These are phyloP conservation scores for Komagataella populi DNA, from an alignment of 805 yeast species.

Conservation along the genomic window DNA sequence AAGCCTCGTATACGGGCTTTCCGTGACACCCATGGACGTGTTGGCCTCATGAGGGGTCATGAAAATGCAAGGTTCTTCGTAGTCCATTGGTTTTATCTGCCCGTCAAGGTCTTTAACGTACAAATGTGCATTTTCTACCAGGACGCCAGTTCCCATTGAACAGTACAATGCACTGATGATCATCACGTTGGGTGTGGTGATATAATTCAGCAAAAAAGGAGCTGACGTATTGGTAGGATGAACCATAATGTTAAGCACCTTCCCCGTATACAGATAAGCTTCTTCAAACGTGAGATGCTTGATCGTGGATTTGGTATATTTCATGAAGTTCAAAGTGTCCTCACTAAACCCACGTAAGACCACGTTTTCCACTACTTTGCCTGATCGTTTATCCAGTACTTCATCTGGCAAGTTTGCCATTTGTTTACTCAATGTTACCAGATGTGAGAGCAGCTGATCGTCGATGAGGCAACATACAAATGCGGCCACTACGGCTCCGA, in stretches of 20 bases:
- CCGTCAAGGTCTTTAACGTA: conserved; percentile 43
- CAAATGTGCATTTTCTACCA: conserved; percentile 48
- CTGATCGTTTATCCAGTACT: conserved; percentile 27
- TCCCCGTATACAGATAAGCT: conserved; percentile 68
- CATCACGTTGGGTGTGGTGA: conserved; percentile 86
- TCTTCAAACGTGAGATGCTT: conserved; percentile 90
- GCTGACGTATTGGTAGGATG: conserved; percentile 64
- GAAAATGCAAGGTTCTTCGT: conserved; percentile 23
- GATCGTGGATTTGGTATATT: conserved; percentile 60
- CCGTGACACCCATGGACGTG: conserved; percentile 6
- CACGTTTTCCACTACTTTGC: conserved; percentile 63
- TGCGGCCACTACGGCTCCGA: conserved; percentile 89
- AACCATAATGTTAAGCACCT: conserved; percentile 71
- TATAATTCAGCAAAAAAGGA: conserved; percentile 70
- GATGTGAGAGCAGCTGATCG: conserved; percentile 37
- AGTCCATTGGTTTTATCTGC: conserved; percentile 26
- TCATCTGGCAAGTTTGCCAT: conserved; percentile 11
- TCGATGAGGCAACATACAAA: conserved; percentile 64
- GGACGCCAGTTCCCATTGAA: conserved; percentile 60
- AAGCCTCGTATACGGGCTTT: conserved; percentile 73
- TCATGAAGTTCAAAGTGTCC: conserved; percentile 67
- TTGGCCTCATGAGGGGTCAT: conserved; percentile 28
- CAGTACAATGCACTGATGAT: conserved; percentile 87
- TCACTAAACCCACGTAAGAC: conserved; percentile 74
- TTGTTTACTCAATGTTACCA: conserved; percentile 19